Conservation (phyloP, 2,329 filamentous ascomycete species). For the Aplosporella prunicola region DNA sequence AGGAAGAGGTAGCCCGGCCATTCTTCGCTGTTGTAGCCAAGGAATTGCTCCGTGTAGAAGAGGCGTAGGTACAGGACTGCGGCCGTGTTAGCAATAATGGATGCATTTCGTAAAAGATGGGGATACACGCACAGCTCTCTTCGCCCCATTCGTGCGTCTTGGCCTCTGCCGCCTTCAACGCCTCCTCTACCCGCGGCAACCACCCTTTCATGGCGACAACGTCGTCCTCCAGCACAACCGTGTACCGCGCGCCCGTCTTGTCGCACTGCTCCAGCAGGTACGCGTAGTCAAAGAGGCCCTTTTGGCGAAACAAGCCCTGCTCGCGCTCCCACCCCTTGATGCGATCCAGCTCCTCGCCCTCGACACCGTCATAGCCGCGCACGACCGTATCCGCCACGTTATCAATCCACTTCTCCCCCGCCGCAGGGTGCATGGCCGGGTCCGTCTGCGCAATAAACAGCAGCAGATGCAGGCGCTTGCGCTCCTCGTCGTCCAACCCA, state of each 20-base stretch:
- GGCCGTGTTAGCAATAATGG: no score
- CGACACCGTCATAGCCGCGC: conserved; percentile 29
- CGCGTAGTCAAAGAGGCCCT: conserved; percentile 36
- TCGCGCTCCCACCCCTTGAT: conserved; percentile 27
- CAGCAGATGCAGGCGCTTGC: conserved; percentile 33
- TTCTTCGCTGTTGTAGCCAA: no score
- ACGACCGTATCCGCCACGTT: conserved; percentile 33
- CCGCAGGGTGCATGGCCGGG: conserved; percentile 32
- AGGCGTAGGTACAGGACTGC: no score
- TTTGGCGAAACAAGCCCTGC: conserved; percentile 27
- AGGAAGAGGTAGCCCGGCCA: no score
- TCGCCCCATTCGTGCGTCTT: no score
- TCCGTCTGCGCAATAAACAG: conserved; percentile 38
- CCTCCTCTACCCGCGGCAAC: no score
- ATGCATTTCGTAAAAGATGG: no score
- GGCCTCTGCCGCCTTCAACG: no score
- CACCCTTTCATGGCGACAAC: conserved; percentile 35
- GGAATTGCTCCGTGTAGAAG: no score
- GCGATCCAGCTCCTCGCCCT: conserved; percentile 24
- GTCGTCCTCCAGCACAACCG: conserved; percentile 40
- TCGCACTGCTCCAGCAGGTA: conserved; percentile 34
- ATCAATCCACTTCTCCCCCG: conserved; percentile 32
- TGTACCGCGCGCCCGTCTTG: conserved; percentile 29
- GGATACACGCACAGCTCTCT: no score
- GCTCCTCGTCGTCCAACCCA: conserved; percentile 33